phyloP scores from a whole-genome alignment of 345 rosid species.

The Heritiera littoralis region DNA sequence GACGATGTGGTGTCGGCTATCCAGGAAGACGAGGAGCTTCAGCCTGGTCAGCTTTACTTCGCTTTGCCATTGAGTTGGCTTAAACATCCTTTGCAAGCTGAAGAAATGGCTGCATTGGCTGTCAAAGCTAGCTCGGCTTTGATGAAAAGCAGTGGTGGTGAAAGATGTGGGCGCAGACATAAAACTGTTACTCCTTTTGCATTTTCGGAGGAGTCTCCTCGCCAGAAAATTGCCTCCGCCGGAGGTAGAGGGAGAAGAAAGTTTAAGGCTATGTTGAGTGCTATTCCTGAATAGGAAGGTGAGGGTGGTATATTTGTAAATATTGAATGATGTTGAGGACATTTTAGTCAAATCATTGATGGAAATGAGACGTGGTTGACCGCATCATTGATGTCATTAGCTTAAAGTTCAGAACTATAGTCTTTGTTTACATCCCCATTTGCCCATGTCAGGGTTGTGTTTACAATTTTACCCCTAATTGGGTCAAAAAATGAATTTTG shows the following conservation, averaged over 20 bases:
- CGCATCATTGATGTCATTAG: neutral
- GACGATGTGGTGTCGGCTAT: constrained; percentile 71
- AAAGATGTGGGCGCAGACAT: constrained; percentile 38
- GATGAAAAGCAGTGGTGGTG: constrained; percentile 36
- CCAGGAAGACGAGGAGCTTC: constrained; percentile 70
- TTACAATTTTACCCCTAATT: constrained; percentile 49
- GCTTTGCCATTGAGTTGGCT: constrained; percentile 71
- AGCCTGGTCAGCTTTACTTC: constrained; percentile 84
- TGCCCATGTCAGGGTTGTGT: constrained; percentile 32
- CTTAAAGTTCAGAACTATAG: neutral
- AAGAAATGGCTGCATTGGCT: constrained; percentile 98
- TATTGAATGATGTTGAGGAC: constrained; percentile 27
- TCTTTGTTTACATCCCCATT: neutral
- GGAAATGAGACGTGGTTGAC: neutral
- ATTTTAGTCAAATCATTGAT: constrained; percentile 25
- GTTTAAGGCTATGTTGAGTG: constrained; percentile 58
- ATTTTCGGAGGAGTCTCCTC: constrained; percentile 33
- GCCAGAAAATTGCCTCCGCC: constrained; percentile 26
- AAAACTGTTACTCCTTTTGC: constrained; percentile 36
- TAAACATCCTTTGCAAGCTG: constrained; percentile 62
- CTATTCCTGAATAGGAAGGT: constrained; percentile 62
- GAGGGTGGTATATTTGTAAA: constrained; percentile 30
- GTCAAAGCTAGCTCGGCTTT: constrained; percentile 95
- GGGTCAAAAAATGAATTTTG: constrained; percentile 24
- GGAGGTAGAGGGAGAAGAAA: constrained; percentile 36